A percentile compares a stretch with the other conserved stretches of the same genome.
phyloP scores from a whole-genome alignment of 345 rosid species.

The Lagerstroemia speciosa region DNA sequence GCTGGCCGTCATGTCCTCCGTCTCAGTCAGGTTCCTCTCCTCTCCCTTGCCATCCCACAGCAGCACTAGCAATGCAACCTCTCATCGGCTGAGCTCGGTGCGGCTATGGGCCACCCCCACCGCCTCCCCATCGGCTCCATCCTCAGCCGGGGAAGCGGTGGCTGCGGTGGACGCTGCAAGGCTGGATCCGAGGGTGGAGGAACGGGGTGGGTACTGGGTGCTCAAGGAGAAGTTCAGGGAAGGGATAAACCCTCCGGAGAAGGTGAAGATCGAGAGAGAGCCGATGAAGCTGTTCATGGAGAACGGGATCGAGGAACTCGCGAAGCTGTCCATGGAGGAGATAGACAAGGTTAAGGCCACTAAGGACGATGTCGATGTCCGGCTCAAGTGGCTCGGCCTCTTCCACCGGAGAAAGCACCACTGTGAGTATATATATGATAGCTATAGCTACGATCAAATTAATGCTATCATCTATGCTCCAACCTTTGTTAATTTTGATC shows the following conservation, averaged over 20 bases:
- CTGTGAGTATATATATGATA: conserved; percentile 36
- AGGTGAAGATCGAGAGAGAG: conserved; percentile 73
- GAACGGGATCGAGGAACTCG: conserved; percentile 60
- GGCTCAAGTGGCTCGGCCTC: conserved; percentile 98
- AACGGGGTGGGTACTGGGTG: conserved; percentile 60
- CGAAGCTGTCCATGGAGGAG: conserved; percentile 70
- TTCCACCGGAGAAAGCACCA: conserved; percentile 87
- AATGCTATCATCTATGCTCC: too few species aligned
- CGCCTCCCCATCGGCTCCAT: conserved; percentile 2
- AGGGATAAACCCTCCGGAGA: conserved; percentile 85
- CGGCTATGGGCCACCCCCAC: conserved; percentile 22
- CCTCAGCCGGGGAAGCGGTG: conserved; percentile 16
- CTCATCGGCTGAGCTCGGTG: conserved; percentile 29
- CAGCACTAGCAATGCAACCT: conserved; percentile 12
- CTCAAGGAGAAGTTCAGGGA: conserved; percentile 80
- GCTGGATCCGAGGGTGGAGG: conserved; percentile 76
- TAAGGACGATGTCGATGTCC: conserved; percentile 75
- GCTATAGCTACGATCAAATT: too few species aligned
- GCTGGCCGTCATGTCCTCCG: conserved; percentile 24
- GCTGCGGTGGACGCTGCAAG: conserved; percentile 41
- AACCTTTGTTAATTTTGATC: too few species aligned
- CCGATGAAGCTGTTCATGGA: conserved; percentile 85
- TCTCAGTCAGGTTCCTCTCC: conserved; percentile 43
- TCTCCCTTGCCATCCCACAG: conserved; percentile 10
- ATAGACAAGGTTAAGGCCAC: conserved; percentile 43